A percentile compares a stretch with the other conserved stretches of the same genome.
phyloP scores from a whole-genome alignment of 257 asterid species.

The Solanum bulbocastanum region DNA sequence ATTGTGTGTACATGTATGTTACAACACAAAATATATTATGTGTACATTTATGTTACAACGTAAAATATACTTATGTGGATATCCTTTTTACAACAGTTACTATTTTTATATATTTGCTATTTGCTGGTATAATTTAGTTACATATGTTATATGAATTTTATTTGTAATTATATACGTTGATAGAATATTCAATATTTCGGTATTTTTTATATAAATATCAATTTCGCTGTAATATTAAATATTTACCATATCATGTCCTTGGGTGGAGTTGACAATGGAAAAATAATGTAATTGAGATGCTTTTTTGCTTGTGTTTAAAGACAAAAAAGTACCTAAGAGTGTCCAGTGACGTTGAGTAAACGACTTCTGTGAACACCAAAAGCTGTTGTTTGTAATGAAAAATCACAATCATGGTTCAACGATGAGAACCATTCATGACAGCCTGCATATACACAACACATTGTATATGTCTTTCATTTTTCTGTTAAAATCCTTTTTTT shows the following conservation, averaged over 20 bases:
- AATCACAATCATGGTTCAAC: background rate
- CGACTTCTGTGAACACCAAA: background rate
- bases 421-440: background rate
- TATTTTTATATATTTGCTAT: background rate
- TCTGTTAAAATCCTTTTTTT: background rate
- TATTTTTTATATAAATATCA: too few species aligned
- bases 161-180: background rate
- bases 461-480: background rate
- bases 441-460: background rate
- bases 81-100: too few species aligned
- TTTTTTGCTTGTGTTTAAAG: background rate
- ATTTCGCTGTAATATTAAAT: background rate
- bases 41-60: background rate
- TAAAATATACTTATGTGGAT: background rate
- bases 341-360: background rate
- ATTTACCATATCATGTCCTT: background rate
- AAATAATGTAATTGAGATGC: background rate
- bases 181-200: too few species aligned
- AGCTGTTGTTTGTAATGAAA: background rate
- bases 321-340: background rate
- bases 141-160: too few species aligned
- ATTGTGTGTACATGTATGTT: background rate
- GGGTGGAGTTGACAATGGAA: background rate
- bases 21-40: background rate
- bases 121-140: background rate